Percentiles rank a stretch among this genome's conserved stretches.
These are phyloP conservation scores for Leersia perrieri DNA, from an alignment of 176 grass and related monocot species.

Conservation along the genomic window DNA sequence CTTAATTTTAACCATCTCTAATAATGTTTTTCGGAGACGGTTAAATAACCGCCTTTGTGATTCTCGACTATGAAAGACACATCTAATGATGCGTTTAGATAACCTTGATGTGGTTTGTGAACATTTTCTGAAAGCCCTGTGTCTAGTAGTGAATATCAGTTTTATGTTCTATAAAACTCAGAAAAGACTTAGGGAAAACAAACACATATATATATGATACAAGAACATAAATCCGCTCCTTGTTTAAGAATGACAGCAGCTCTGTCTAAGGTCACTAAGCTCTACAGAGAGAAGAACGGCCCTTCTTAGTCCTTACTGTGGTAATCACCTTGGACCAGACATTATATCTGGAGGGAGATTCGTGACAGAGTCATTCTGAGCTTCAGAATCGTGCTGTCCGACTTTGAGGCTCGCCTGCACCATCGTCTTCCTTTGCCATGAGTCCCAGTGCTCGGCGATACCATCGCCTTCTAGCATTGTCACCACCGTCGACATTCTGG, in stretches of 20 bases:
- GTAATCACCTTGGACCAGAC: constrained; percentile 26
- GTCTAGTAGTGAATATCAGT: neutral
- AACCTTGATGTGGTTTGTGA: neutral
- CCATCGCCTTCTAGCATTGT: constrained; percentile 32
- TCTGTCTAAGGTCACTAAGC: neutral
- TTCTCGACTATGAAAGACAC: neutral
- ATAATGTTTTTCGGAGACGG: neutral
- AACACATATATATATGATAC: neutral
- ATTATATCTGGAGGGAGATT: constrained; percentile 13
- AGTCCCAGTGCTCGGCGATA: neutral
- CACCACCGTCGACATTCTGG: constrained; percentile 36
- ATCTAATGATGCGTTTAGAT: neutral
- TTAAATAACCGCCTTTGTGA: neutral
- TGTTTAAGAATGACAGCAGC: neutral
- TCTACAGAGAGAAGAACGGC: neutral
- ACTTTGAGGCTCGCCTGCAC: neutral
- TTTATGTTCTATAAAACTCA: neutral
- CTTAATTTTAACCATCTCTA: neutral
- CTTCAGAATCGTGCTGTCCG: neutral
- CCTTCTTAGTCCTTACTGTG: neutral
- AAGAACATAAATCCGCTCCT: neutral
- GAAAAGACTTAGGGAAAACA: neutral
- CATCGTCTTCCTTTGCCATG: neutral
- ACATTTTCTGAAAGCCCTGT: neutral
- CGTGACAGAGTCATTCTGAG: neutral